Base-by-base conservation (phyloP, 345 rosid species). In the Populus simonii region DNA sequence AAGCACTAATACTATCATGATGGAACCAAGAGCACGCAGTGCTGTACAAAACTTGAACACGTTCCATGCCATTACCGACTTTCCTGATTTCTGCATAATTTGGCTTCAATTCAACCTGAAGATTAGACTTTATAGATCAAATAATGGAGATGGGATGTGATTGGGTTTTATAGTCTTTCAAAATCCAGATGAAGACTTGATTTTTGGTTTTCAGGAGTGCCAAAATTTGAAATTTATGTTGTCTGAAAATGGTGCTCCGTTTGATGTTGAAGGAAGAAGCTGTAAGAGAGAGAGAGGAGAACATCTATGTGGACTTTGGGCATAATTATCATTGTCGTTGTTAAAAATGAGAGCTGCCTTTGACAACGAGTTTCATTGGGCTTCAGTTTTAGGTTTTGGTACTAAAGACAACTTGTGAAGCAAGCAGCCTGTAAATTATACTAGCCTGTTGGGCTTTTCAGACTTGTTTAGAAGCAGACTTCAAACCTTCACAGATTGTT, bases 41-140 rank as follows among this genome's bases (percentile, higher is more conserved):
- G 90, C 87, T 43, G 94, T 89, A 72, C 97, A 93, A 84, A 88
- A 91, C 80, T 86, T 89, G 91, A 93, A 93, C 62, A 90, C 89
- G 85, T 93, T 91, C 89, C 91, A 88, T 27, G 96, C 92, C 96
- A 91, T 93, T 47, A 67, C 55, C 29, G 51, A 5, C 18, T 74
- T 70, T 62, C 80, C 71, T 22, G 71, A 63, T 78, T 78, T 78
- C 18, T 43, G 75, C 80, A 70, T 63, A 31, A 23, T 43, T 27
- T 39, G 2, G 29, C 35, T 47, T 36, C 13, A 38, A 53, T 41
- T 69, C 18, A 69, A 77, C 70, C 57, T 20, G 22, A 79, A 22
- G 25, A 22, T 25, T 18, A 71, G 18, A 36, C 70, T 72, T 72
- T 78, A 6, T 33, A 12, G 20, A 51, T 66, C 66, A 72, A 72